Base-by-base conservation (phyloP, 2,329 filamentous ascomycete genomes). In the Colletotrichum scovillei region DNA sequence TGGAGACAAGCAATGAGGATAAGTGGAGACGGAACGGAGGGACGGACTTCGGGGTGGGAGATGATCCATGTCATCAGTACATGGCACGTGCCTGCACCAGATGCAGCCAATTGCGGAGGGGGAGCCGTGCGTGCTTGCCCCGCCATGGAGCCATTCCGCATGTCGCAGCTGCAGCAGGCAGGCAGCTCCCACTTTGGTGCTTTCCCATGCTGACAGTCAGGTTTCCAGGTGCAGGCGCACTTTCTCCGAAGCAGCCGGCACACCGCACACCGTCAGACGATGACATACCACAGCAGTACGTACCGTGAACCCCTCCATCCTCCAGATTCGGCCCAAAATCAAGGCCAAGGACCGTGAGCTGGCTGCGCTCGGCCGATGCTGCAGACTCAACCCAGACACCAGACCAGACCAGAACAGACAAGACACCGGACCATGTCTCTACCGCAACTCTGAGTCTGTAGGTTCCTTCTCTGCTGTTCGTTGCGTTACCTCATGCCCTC, bases 321-420 rank as follows among this genome's bases (percentile, higher is more conserved):
- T 49, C 42, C 42, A 49, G 42, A 49, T 49, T 49, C 42, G 42
- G 42, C 62, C 53, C 60, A 65, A 64, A 32, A 55, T 11, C 42
- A 60, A 56, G n/a, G 24, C 38, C 38, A 19, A 35, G 32, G 11
- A 3, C 32, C 32, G 32, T 35, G 32, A 35, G 11, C 32, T 19
- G 38, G 38, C 35, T 56, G 69, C 69, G 64, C 69, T 72, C 69
- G 69, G 69, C 69, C 69, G 38, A 42, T 42, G 38, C 19, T 26
- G 24, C 59, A 62, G 58, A 16, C 26, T 52, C 63, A 60, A 19
- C 38, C 63, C 3, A 60, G 58, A 56, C 49, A 67, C 66, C 46
- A 63, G 30, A 69, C 58, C 67, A 69, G 46, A 57, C 59, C 59
- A 49, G 19, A 52, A 16, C 46, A n/a, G 35, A 35, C 49, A 19